Base-by-base conservation (phyloP, 2,329 filamentous ascomycete species). In the Alternaria brassicae region DNA sequence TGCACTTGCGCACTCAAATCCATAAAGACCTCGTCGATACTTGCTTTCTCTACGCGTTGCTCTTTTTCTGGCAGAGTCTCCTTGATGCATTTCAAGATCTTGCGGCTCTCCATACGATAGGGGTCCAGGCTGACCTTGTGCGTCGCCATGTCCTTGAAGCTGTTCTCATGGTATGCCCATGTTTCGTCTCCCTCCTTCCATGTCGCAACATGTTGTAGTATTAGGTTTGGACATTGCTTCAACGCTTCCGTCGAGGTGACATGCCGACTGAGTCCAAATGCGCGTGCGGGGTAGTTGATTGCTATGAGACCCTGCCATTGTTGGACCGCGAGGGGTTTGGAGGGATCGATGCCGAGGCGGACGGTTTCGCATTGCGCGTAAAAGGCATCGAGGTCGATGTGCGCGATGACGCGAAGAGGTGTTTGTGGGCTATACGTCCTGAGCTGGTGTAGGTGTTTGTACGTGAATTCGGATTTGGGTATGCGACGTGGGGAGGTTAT, bases 241-340 rank as follows among this genome's bases (percentile, higher is more conserved):
- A 88, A 89, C 17, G 95, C 95, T 72, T 98, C 95, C 4, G 83
- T 83, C 40, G 92, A 85, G 8, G 88, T 91, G 63, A 94, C 89
- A 80, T 96, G 91, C 32, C 94, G 84, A 42, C 84, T 89, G 53
- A 99, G 88, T 2, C 92, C 93, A 70, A 87, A 93, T 8, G 86
- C 85, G 15, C 95, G 88, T 5, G 94, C 93, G 2, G 95, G 88
- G 73, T 99, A 99, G 80, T 99, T 99, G 78, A 99, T 88, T 3
- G 95, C 95, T 74, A 99, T 99, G 23, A 99, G 84, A 8, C 91
- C 92, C 78, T 96, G 91, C 91, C 91, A 98, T 83, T 98, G 94
- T 74, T 96, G 93, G 19, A 99, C 95, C 1, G 93, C 95, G 23
- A 99, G 85, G 9, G 95, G 95, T 65, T 88, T 86, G 57, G 92